Evolutionary conservation across 2,329 filamentous ascomycete species (phyloP), one percentile per base, ranked within the genome.

Genomic region (Penicillium brevicompactum): DNA sequence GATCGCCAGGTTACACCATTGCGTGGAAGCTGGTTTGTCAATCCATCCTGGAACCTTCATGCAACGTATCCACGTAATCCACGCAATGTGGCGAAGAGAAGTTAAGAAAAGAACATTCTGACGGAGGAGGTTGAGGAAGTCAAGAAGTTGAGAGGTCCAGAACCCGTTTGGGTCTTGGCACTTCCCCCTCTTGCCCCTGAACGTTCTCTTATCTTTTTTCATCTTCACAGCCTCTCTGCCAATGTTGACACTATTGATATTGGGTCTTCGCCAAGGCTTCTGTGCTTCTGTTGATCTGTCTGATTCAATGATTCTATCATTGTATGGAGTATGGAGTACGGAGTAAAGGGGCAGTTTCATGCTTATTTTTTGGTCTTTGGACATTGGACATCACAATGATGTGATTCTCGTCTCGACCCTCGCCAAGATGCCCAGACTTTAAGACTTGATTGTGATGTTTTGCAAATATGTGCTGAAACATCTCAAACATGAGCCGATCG

Each of bases 191-290:
- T 16, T 53, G 1, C 55, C 57, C 57, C 55, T 60, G 54, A 56
- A 43, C 53, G 24, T 43, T 21, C 18, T 21, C 32, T 24, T 41
- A 16, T 47, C 30, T 16, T 24, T 18, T 31, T 49, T 56, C 57
- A 51, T 58, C 53, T 51, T 58, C 62, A 61, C 60, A 63, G 59
- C 59, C 59, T 55, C 53, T 30, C 34, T 43, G 18, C 41, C 47
- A 37, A 48, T 32, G 18, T 21, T 37, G 22, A 46, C 46, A 59
- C 57, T 62, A 60, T 62, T 60, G 59, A 50, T n/a, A 32, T 16
- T 38, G 32, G 37, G 46, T 42, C 27, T 22, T 38, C n/a, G 60
- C 58, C 62, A 63, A 63, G 62, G 6, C 13, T 7, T n/a, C 34
- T 37, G 34, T 37, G 34, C 34, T 13, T 16, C 14, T 50, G 60